phyloP scores from a whole-genome alignment of 208 protist species.

The Acanthamoeba divionensis region DNA sequence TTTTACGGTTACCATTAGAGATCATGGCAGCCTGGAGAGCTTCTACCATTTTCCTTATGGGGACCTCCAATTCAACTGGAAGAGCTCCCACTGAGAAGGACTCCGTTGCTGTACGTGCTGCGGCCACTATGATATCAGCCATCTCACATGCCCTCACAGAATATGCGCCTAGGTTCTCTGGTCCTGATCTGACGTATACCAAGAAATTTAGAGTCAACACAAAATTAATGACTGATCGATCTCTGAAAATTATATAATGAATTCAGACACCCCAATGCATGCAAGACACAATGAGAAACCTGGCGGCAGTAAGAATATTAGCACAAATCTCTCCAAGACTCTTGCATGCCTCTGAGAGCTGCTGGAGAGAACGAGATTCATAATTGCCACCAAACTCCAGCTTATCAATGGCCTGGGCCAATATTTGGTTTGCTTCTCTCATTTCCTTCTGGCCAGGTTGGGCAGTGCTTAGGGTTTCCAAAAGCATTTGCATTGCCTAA shows the following conservation, averaged over 20 bases:
- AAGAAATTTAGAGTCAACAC: no score
- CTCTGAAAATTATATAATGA: no score
- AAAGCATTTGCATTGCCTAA: not conserved
- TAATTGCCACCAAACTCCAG: constrained; percentile 17
- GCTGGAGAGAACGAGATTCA: not conserved
- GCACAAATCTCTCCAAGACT: not conserved
- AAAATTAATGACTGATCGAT: no score
- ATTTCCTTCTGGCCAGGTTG: constrained; percentile 37
- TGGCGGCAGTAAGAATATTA: not conserved
- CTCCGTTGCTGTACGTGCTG: not conserved
- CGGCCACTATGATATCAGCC: not conserved
- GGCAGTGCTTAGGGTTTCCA: not conserved
- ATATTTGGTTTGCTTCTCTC: not conserved
- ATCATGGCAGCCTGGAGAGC: not conserved
- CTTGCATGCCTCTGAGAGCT: not conserved
- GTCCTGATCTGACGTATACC: not conserved
- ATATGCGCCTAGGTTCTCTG: constrained; percentile 4
- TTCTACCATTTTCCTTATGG: not conserved
- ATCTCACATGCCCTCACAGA: not conserved
- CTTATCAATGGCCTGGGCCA: not conserved
- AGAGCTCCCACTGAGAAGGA: not conserved
- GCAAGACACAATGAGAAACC: not conserved
- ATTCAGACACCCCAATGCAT: no score
- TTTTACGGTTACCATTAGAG: no score
- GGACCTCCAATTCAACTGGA: not conserved